Evolutionary conservation across 768 basidiomycete species (phyloP).

Genomic region (Suillus placidus): DNA sequence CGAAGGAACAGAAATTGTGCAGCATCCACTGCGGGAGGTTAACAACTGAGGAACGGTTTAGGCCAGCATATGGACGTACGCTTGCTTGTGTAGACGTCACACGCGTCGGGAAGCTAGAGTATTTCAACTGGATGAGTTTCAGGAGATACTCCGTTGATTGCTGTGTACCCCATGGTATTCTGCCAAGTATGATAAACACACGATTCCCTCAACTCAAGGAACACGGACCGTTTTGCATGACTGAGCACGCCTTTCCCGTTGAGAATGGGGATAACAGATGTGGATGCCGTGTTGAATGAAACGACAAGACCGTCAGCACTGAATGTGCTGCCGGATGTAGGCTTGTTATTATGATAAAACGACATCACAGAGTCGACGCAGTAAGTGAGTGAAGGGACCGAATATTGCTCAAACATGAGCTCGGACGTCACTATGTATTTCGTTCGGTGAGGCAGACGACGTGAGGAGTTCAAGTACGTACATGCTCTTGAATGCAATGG

Average conservation of each 20-base stretch:
- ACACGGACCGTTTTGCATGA: constrained; percentile 77
- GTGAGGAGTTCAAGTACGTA: constrained; percentile 41
- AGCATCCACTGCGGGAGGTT: constrained; percentile 76
- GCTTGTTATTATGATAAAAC: constrained; percentile 77
- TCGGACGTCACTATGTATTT: constrained; percentile 80
- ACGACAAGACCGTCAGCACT: constrained; percentile 78
- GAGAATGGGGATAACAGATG: constrained; percentile 87
- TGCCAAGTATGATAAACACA: constrained; percentile 33
- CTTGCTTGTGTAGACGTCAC: constrained; percentile 77
- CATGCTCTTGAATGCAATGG: constrained; percentile 86
- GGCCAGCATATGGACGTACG: constrained; percentile 45
- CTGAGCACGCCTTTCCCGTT: constrained; percentile 81
- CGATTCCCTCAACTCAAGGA: background rate
- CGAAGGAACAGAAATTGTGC: constrained; percentile 82
- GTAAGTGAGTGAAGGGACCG: constrained; percentile 82
- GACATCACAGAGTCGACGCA: constrained; percentile 92
- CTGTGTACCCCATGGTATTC: constrained; percentile 92
- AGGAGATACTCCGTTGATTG: constrained; percentile 92
- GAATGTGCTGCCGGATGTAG: constrained; percentile 42
- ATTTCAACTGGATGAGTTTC: constrained; percentile 93
- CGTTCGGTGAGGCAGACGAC: background rate
- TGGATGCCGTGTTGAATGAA: constrained; percentile 91
- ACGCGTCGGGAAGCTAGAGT: constrained; percentile 88
- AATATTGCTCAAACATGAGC: constrained; percentile 93
- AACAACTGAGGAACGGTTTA: background rate